Base-by-base conservation (phyloP, 139 green algal genomes). In the Ettlia oleoabundans region DNA sequence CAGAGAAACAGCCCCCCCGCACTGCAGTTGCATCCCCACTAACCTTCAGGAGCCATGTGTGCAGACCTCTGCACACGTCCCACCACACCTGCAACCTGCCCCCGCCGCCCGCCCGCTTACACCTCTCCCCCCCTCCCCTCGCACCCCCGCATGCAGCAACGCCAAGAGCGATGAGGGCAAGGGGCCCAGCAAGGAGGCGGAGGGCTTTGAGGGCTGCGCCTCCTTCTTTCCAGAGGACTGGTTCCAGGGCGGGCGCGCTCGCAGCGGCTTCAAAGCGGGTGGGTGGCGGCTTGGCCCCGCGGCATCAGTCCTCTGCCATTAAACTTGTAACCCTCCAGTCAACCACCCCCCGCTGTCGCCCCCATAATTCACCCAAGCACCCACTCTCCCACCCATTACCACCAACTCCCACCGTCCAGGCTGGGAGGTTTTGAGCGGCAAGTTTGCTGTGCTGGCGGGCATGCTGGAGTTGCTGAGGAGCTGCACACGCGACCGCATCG, bases 241-340 rank as follows among this genome's bases (percentile, higher is more conserved):
- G n/a, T n/a, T n/a, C n/a, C n/a, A n/a, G n/a, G n/a, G n/a, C 90
- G 0, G 94, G 91, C 26, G 61, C 98, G 47, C 98, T 98, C 83
- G 93, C 95, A 70, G 89, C 76, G 91, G 93, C 47, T 58, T 24
- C 47, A 58, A 15, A 15, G 3, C 86, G 93, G 3, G 53, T 72
- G 2, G 92, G 90, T 3, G 89, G 91, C 21, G 86, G 84, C 77
- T 88, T 94, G 82, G 68, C 88, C 1, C 3, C 66, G 1, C 30
- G n/a, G n/a, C n/a, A n/a, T n/a, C n/a, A n/a, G n/a, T 15, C 47
- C 47, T 58, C 15, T 58, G 47, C 47, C 47, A 58, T 58, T 15
- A 24, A 15, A 58, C 15, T 15, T 58, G 47, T 58, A 24, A 24
- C 47, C 10, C 47, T 58, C 13, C 47, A 10, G 13, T 10, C 10